Base-by-base conservation (phyloP, 805 yeast species). In the Yarrowia yakushimensis region DNA sequence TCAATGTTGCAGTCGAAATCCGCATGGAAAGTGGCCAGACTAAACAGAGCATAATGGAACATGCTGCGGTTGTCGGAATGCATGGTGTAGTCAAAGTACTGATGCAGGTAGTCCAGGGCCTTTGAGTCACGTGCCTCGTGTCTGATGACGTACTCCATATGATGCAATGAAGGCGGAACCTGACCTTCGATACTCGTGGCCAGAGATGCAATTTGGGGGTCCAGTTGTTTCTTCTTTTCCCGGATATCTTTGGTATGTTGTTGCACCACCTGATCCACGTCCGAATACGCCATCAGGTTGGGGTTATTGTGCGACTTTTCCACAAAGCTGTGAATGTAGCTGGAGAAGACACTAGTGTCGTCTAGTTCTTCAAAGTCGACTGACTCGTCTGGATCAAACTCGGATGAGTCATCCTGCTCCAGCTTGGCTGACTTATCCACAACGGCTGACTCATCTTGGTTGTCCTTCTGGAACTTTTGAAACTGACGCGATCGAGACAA, bases 11-110 rank as follows among this genome's bases (percentile, higher is more conserved):
- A 84, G 28, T 85, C 84, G 70, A 87, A 88, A 59, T 81, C 82
- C 22, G 86, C 85, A 66, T 89, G 90, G 41, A 88, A 74, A 0
- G 88, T 78, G 0, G 94, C 96, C 52, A 87, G 74, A 2, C 88
- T 85, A 18, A 89, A 77, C 31, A 90, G 75, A 0, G 96, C 92
- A 71, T 86, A 86, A 69, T 89, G 96, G 68, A 88, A 89, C 66
- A 84, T 84, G 45, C 81, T 79, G 63, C 83, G 82, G 33, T 84
- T 83, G 66, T 81, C 81, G 63, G 80, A 82, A 10, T 90, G 83
- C 73, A 87, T 84, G 84, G 86, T 84, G 68, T 88, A 87, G 72
- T 88, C 96, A 71, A 85, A 88, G 65, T 81, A 83, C 43, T 82
- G 72, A 68, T 82, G 83, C 68, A 88, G 71, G 68, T 85, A 75